Evolutionary conservation across 164 flowering plant genomes (phyloP), one percentile per base, ranked within the genome.

Genomic region (Stephania japonica): DNA sequence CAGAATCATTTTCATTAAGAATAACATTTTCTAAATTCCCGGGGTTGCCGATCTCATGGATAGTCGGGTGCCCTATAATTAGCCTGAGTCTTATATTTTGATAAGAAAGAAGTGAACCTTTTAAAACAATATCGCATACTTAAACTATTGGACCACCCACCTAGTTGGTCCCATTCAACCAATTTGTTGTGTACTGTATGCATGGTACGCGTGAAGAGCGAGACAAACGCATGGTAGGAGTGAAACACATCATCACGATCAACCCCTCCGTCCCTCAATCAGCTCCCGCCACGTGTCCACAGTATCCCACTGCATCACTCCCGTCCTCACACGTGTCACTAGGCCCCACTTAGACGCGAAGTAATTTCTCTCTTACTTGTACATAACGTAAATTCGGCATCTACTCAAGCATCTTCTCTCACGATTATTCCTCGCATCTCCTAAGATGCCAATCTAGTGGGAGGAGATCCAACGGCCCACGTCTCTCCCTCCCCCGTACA

Each of bases 331-430:
- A 56, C 5, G 62, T 56, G 62, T 19, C 18, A 6, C 16, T 1
- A 5, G 62, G 62, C 6, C 62, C 62, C 62, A 56, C 62, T 19
- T 56, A n/a, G 62, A 19, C 62, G 62, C 62, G 21, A 56, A 56
- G 62, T 1, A 16, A 56, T 0, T 0, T 32, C 4, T 32, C 4
- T 1, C 38, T 32, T 4, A 32, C 38, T 32, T 32, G 38, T 27
- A 16, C 62, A 5, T 66, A 21, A n/a, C 69, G 38, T 66, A 66
- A 11, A 42, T 12, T 66, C 6, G 18, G 69, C 6, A 32, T 66
- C 69, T 42, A 6, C 43, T 16, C 12, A 2, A 66, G 69, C 69
- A 66, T 66, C 69, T 66, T 66, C 43, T 66, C 43, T 16, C 42
- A 1, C 19, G 69, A 66, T 23, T 66, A 43, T n/a, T 66, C 8